Percentiles rank a stretch among this genome's conserved stretches.
These are phyloP conservation scores for Neurospora sp. DNA, from an alignment of 495 filamentous ascomycete genomes.

Conservation along the genomic window DNA sequence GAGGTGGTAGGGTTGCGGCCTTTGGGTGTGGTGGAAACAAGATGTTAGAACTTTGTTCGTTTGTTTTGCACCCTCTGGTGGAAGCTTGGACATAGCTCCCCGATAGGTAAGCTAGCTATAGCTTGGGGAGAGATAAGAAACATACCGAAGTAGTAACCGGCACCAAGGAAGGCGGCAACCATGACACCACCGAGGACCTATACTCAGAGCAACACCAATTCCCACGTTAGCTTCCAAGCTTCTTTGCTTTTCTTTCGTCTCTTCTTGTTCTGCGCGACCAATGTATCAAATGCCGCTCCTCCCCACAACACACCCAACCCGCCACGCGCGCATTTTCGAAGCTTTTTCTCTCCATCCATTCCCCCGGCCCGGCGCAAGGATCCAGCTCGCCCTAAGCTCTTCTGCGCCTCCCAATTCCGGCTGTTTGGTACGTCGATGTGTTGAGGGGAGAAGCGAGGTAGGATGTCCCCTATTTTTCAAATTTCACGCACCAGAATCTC, in stretches of 20 bases:
- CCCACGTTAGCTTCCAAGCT: conserved; percentile 11
- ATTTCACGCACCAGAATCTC: conserved; percentile 39
- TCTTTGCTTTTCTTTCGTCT: background rate
- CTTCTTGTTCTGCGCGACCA: background rate
- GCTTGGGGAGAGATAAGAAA: background rate
- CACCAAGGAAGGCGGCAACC: conserved; percentile 76
- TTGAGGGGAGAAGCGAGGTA: background rate
- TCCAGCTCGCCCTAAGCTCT: background rate
- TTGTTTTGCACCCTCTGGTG: background rate
- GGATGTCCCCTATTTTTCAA: background rate
- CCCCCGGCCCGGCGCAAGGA: background rate
- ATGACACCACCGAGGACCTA: conserved; percentile 89
- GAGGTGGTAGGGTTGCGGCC: conserved; percentile 78
- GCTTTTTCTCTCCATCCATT: background rate
- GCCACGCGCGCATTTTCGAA: background rate
- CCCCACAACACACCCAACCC: background rate
- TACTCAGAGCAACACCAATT: background rate
- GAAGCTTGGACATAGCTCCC: background rate
- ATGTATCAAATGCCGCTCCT: background rate
- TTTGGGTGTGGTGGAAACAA: conserved; percentile 25
- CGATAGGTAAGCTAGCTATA: background rate
- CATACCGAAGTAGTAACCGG: conserved; percentile 75
- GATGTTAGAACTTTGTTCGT: conserved; percentile 1
- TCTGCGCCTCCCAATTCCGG: background rate
- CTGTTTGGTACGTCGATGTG: background rate